Evolutionary conservation across 805 yeast genomes (phyloP).

Genomic region (Wickerhamiella brachini): DNA sequence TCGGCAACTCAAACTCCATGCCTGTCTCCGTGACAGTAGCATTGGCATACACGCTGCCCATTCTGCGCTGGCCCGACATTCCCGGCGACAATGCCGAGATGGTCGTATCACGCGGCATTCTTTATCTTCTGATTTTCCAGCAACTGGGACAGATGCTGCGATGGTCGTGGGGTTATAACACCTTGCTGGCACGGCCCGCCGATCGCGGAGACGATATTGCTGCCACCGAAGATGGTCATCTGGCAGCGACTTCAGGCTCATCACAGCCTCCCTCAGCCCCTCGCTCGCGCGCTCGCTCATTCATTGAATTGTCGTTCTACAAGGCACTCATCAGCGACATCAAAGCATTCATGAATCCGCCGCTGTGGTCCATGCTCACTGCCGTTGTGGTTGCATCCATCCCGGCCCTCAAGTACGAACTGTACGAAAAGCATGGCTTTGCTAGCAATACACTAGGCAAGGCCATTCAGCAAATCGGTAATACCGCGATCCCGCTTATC

Average conservation of each 20-base stretch:
- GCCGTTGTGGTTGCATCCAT: slow-evolving; percentile 49
- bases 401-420: slow-evolving; percentile 32
- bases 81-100: slow-evolving; percentile 40
- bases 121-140: slow-evolving; percentile 48
- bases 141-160: slow-evolving; percentile 53
- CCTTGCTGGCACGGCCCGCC: slow-evolving; percentile 32
- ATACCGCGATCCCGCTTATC: slow-evolving; percentile 48
- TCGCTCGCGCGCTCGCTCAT: neutral
- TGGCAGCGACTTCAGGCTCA: neutral
- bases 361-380: slow-evolving; percentile 46
- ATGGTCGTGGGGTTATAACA: slow-evolving; percentile 65
- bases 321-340: slow-evolving; percentile 11
- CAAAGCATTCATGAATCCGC: slow-evolving; percentile 44
- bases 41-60: slow-evolving; percentile 44
- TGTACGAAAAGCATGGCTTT: slow-evolving; percentile 33
- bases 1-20: slow-evolving; percentile 87
- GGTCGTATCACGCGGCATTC: slow-evolving; percentile 48
- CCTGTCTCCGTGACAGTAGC: slow-evolving; percentile 83
- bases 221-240: neutral
- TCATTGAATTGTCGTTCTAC: neutral
- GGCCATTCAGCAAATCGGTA: slow-evolving; percentile 40
- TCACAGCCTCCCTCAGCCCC: neutral
- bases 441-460: slow-evolving; percentile 38
- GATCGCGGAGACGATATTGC: slow-evolving; percentile 1
- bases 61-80: slow-evolving; percentile 43